phyloP scores from a whole-genome alignment of 805 yeast species.

The Yamadazyma laniorum region DNA sequence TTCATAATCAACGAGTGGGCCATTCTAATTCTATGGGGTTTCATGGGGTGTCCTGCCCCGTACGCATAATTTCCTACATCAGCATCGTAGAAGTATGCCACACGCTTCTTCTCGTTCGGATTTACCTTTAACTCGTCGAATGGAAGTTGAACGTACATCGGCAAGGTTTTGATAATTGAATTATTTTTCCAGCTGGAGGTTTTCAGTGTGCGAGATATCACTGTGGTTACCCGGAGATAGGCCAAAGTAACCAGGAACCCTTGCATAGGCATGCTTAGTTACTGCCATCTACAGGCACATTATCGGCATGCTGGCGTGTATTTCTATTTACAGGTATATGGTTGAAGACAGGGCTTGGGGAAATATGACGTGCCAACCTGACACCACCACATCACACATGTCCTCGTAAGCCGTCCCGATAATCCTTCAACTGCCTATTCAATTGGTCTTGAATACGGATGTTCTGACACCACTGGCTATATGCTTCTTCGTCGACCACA shows the following conservation, averaged over 20 bases:
- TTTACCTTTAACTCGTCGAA: slow-evolving; percentile 46
- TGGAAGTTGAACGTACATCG: slow-evolving; percentile 40
- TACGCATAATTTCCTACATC: slow-evolving; percentile 98
- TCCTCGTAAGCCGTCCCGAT: slow-evolving; percentile 13
- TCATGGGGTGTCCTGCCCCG: slow-evolving; percentile 99
- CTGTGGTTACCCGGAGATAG: no score
- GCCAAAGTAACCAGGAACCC: no score
- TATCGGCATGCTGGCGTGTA: no score
- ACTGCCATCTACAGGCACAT: no score
- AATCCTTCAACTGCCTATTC: slow-evolving; percentile 38
- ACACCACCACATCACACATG: no score
- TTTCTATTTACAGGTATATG: no score
- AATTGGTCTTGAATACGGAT: slow-evolving; percentile 46
- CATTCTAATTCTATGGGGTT: slow-evolving; percentile 98
- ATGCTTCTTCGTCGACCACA: slow-evolving; percentile 43
- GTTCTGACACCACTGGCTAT: slow-evolving; percentile 39
- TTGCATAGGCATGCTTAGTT: no score
- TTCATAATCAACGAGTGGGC: slow-evolving; percentile 96
- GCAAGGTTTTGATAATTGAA: background rate
- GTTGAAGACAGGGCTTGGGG: no score
- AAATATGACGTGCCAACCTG: no score
- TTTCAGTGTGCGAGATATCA: background rate
- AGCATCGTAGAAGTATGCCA: slow-evolving; percentile 50
- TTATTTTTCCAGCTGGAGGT: slow-evolving; percentile 8
- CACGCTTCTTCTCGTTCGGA: slow-evolving; percentile 39